phyloP scores from a whole-genome alignment of 768 basidiomycete genomes.

The Cystobasidium ongulense region DNA sequence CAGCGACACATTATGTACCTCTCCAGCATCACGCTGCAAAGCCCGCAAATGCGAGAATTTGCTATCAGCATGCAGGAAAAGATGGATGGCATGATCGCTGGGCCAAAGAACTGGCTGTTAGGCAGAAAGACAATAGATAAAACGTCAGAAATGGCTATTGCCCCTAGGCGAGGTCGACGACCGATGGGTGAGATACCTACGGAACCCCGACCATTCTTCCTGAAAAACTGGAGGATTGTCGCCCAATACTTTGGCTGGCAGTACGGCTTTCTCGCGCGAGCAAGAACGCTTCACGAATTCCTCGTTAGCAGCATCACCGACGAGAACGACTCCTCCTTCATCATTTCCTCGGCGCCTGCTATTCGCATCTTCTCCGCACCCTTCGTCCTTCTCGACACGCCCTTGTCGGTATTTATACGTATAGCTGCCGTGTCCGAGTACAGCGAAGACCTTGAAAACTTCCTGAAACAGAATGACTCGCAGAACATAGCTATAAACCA shows the following conservation, averaged over 20 bases:
- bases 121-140: not conserved
- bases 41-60: not conserved
- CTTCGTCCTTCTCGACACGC: slow-evolving; percentile 59
- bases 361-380: slow-evolving; percentile 57
- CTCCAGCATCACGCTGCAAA: not conserved
- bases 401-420: slow-evolving; percentile 59
- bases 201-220: slow-evolving; percentile 51
- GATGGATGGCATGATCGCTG: not conserved
- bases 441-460: slow-evolving; percentile 54
- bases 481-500: slow-evolving; percentile 41
- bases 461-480: slow-evolving; percentile 53
- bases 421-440: slow-evolving; percentile 56
- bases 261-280: slow-evolving; percentile 59
- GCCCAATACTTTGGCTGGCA: slow-evolving; percentile 68
- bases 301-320: slow-evolving; percentile 52
- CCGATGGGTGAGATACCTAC: not conserved
- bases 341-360: slow-evolving; percentile 50
- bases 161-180: not conserved
- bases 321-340: slow-evolving; percentile 46
- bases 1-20: not conserved
- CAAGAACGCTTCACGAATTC: slow-evolving; percentile 58
- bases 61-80: not conserved
- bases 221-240: slow-evolving; percentile 64
- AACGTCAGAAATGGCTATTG: slow-evolving; percentile 37
- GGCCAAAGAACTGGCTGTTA: not conserved